Base-by-base conservation (phyloP, 176 grass and related monocot species). In the Oryza glumipatula region DNA sequence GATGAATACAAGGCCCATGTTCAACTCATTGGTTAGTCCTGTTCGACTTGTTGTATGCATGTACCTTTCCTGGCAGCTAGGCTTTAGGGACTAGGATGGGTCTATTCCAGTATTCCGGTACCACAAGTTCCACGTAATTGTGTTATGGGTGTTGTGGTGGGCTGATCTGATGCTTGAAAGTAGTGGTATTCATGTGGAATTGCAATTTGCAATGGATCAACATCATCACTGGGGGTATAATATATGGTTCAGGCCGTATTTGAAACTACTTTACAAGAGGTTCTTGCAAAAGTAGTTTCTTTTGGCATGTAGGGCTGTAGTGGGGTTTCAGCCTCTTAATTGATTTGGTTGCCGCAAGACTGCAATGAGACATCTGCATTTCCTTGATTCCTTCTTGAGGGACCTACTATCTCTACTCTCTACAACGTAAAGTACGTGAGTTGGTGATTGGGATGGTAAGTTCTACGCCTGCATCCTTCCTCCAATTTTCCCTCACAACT, bases 1-100 rank as follows among this genome's bases (percentile, higher is more conserved):
- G 70, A 82, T 93, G 84, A 81, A 89, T 81, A 83, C 64, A 72
- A 68, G 71, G 30, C 61, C 44, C 67, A 79, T 63, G 70, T 87
- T 54, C 76, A 71, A 8, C 41, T 76, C 68, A 12, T 47, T 86
- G 36, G 68, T 30, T 67, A 22, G 23, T 26, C 47, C 36, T 67
- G 38, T 16, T 76, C 15, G 36, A 35, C 46, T 16, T 73, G 46
- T 26, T 83, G 41, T 41, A 5, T 5, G 5, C 36, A 38, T 38
- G 36, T 38, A 38, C 30, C 41, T 52, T 78, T 83, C 67, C 26
- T 45, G 68, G 47, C 65, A 74, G 8, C 26, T 83, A 48, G n/a
- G 36, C 84, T 79, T 74, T 73, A 47, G 47, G 43, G 38, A 52
- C 12, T 73, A 77, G 43, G 36, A 44, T 11, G 65, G 65, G 41